Base-by-base conservation (phyloP, 2,329 filamentous ascomycete species). In the Podosphaera xanthii region DNA sequence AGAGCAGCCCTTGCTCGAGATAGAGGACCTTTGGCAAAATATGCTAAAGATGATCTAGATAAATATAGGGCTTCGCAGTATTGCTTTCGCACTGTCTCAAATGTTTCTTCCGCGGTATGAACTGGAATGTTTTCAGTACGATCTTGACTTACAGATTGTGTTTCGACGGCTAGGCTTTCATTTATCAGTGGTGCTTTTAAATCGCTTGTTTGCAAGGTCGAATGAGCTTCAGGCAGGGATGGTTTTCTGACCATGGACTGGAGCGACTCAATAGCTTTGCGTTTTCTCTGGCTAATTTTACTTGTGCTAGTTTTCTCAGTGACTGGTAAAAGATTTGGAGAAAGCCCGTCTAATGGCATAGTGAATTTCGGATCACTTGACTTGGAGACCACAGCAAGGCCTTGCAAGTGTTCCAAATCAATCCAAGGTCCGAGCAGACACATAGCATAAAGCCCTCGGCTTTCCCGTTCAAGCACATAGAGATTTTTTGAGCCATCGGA, bases 11-110 rank as follows among this genome's bases (percentile, higher is more conserved):
- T 79, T 53, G 85, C 83, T 64, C 86, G 78, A 52, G 86, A 87
- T 30, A 92, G 72, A 1, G 87, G 85, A 0, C 86, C 87, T 72
- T 92, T 92, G 30, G 83, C 83, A 70, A 91, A 90, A 70, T 90
- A 92, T 60, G 86, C 86, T 60, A 91, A 72, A 2, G 86, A 87
- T 69, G 80, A 80, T 74, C 80, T 77, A 60, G 83, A 81, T 71
- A 80, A 75, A 73, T 82, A 83, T 0, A 84, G 70, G 4, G 76
- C 74, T 60, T 81, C 77, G 59, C 77, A 74, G 70, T 85, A 80
- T 57, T 82, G 76, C 34, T 70, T 72, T 59, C 79, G 74, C 60
- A 84, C 75, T 61, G 74, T 78, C 5, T 80, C 75, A 62, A 82
- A 78, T 30, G 83, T 79, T 8, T 70, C 72, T 31, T 75, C 71